Conservation (phyloP, 257 asterid genomes). For the Agastache rugosa region DNA sequence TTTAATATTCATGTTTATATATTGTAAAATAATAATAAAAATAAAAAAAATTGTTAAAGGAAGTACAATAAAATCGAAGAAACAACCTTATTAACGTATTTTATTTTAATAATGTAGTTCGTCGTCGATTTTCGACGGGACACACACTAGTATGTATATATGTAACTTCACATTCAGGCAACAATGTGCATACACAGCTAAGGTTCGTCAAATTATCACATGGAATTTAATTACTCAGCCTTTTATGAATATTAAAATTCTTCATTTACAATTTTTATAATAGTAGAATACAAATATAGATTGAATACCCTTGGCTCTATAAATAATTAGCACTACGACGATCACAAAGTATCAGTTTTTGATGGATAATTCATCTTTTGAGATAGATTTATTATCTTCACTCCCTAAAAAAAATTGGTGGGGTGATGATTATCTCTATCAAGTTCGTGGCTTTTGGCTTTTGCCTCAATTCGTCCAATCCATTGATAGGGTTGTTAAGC, state of each 20-base stretch:
- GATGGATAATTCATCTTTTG: constrained; percentile 26
- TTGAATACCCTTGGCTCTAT: constrained; percentile 1
- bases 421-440: constrained; percentile 36
- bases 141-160: too few relatives aligned
- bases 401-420: constrained; percentile 40
- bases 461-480: constrained; percentile 34
- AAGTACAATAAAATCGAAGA: too few relatives aligned
- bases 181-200: constrained; percentile 36
- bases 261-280: not conserved
- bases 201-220: constrained; percentile 9
- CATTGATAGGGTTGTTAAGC: constrained; percentile 31
- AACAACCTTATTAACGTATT: too few relatives aligned
- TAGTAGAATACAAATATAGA: not conserved
- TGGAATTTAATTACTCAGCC: constrained; percentile 10
- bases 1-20: too few relatives aligned
- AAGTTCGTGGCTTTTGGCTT: constrained; percentile 44
- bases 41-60: too few relatives aligned
- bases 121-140: too few relatives aligned
- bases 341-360: not conserved
- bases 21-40: too few relatives aligned
- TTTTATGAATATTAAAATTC: not conserved
- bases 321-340: not conserved
- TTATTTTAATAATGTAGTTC: too few relatives aligned
- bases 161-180: constrained; percentile 24
- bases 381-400: constrained; percentile 31